Evolutionary conservation across 257 asterid species (phyloP), one percentile per base, ranked within the genome.

Genomic region (Cinchona pubescens): DNA sequence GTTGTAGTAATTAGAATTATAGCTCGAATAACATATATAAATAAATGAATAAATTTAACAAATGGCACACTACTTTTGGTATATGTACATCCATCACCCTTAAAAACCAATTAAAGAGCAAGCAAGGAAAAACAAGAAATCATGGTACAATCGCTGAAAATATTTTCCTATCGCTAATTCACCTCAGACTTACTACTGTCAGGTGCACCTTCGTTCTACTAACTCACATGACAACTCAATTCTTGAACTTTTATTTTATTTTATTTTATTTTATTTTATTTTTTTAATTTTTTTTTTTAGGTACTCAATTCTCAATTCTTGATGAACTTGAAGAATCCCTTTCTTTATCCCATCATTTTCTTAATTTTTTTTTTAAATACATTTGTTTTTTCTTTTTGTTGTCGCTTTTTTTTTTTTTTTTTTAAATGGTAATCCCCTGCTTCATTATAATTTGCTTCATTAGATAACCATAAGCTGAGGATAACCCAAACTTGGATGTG

Each of bases 151-250:
- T 49, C 21, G 4, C 59, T 19, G 11, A 51, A 51, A 14, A 30
- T 59, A 12, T 19, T 40, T 58, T 61, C 27, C 9, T 38, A 42
- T 25, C 49, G 45, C 59, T 72, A 66, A 77, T 69, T 37, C 90
- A 87, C 89, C 96, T 77, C 90, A 42, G 83, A 84, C 88, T 60
- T 75, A 58, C 76, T 60, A 32, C 23, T 42, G 89, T 78, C 85
- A 72, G 92, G 93, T 84, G 92, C 87, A 53, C 15, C 61, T 49
- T 72, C 5, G 48, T 46, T 55, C 56, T 45, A 40, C 25, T 29
- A 62, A 34, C 37, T 59, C 9, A 0, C 64, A 27, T 29, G 3
- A 29, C 40, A 3, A 60, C 38, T 13, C 8, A 3, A n/a, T n/a
- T n/a, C n/a, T n/a, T n/a, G n/a, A n/a, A n/a, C n/a, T n/a, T n/a